Conservation (phyloP, 768 basidiomycete species). For the Clitopilus passeckerianus region DNA sequence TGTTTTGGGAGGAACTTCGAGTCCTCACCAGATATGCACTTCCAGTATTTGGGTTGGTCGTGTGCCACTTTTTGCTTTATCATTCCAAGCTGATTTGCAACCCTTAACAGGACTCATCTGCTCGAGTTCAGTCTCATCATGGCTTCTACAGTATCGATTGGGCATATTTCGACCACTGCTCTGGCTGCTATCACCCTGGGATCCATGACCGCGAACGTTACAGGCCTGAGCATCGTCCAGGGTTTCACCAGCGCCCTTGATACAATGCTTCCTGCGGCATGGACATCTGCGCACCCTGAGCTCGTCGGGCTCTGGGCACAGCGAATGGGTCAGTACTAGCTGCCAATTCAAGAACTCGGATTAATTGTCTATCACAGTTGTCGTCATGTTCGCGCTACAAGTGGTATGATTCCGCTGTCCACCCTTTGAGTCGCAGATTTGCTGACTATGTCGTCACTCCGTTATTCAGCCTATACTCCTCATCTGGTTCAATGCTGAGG, state of each 20-base stretch:
- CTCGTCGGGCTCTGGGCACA: conserved; percentile 90
- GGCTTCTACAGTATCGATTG: conserved; percentile 80
- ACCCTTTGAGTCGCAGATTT: conserved; percentile 24
- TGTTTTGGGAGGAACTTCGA: conserved; percentile 54
- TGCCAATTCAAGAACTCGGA: not conserved
- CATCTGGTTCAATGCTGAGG: conserved; percentile 83
- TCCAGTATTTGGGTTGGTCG: conserved; percentile 65
- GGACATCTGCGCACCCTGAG: conserved; percentile 82
- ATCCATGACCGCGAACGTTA: conserved; percentile 69
- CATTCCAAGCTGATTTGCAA: not conserved
- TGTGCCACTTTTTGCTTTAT: not conserved
- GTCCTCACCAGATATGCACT: conserved; percentile 61
- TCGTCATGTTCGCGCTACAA: conserved; percentile 54
- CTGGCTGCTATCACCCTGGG: conserved; percentile 79
- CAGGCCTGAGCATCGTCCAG: conserved; percentile 76
- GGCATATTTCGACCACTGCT: conserved; percentile 86
- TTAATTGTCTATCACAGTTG: conserved; percentile 29
- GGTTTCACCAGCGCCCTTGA: conserved; percentile 86
- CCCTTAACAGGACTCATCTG: conserved; percentile 54
- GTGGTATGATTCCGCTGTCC: conserved; percentile 41
- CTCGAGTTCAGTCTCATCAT: conserved; percentile 86
- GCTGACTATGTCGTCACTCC: not conserved
- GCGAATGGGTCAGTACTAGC: conserved; percentile 62
- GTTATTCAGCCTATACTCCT: conserved; percentile 42
- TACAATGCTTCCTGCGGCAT: conserved; percentile 90